These are phyloP conservation scores for Emmonsiellopsis sp. DNA, from an alignment of 2,329 filamentous ascomycete genomes.

Conservation along the genomic window DNA sequence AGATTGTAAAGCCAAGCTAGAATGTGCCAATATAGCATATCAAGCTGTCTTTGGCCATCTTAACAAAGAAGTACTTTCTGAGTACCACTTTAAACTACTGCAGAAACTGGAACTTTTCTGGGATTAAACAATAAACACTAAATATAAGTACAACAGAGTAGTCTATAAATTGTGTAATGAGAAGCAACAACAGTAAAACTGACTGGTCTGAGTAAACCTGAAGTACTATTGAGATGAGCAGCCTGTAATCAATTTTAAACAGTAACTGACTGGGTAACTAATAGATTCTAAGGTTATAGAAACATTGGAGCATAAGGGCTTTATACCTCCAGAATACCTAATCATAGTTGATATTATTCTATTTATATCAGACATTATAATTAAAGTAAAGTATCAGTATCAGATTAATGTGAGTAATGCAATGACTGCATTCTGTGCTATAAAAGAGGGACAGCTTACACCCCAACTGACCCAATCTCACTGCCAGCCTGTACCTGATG, in stretches of 20 bases:
- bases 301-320: constrained; percentile 15
- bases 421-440: constrained; percentile 18
- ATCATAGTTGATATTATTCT: constrained; percentile 19
- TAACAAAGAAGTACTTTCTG: not conserved
- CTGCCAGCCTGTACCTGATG: constrained; percentile 39
- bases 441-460: constrained; percentile 16
- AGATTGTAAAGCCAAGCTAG: constrained; percentile 10
- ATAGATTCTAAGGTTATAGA: constrained; percentile 17
- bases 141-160: constrained; percentile 10
- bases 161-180: constrained; percentile 13
- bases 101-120: constrained; percentile 10
- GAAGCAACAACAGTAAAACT: constrained; percentile 15
- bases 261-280: constrained; percentile 17
- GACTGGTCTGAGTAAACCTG: constrained; percentile 10
- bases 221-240: constrained; percentile 21
- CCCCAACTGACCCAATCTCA: constrained; percentile 5
- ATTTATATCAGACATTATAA: constrained; percentile 13
- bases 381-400: constrained; percentile 18
- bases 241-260: constrained; percentile 19
- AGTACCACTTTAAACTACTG: constrained; percentile 7
- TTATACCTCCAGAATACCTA: constrained; percentile 16
- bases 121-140: constrained; percentile 9
- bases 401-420: constrained; percentile 19
- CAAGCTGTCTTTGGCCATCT: constrained; percentile 6
- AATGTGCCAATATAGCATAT: constrained; percentile 10